Base-by-base conservation (phyloP, 2,329 filamentous ascomycete genomes). In the Davidsoniella virescens region DNA sequence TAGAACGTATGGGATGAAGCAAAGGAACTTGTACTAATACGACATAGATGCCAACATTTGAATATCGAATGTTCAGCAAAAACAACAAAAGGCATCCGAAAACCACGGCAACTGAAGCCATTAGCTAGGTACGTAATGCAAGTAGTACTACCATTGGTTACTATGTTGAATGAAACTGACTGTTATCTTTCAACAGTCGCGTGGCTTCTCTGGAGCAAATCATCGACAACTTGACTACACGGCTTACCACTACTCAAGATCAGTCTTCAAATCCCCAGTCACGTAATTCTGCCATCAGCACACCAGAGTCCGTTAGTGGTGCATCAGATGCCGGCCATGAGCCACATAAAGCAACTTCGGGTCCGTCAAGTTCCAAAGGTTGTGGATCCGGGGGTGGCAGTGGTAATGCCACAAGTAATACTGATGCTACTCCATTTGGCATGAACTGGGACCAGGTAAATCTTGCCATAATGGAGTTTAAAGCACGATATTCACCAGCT, bases 391-490 rank as follows among this genome's bases (percentile, higher is more conserved):
- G 47, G 14, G 25, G 12, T 8, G 44, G 44, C 16, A 36, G 44
- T 12, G 37, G 20, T 12, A 16, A n/a, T 4, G 39, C 23, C 16
- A 20, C 16, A 6, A 25, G 44, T 33, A 36, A 37, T n/a, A 42
- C 25, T 29, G n/a, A 25, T 20, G 23, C 44, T 14, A 14, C 6
- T 23, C 64, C 63, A 0, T 64, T 65, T 40, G 63, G 63, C 2
- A 55, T 69, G 26, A 64, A 62, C 20, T 69, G 66, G 66, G 40
- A 57, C 8, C 64, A 67, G 47, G 64, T 63, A n/a, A 54, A 62
- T 16, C 55, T 60, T 12, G 60, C 64, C 4, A 47, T 70, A 4
- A 53, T 55, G 5, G 57, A 62, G 2, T 70, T 64, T 52, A 61
- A 59, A 20, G 52, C 52, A 4, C 58, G 60, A 4, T 63, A 61